A percentile compares a stretch with the other conserved stretches of the same genome.
phyloP scores from a whole-genome alignment of 495 filamentous ascomycete species.

The Tuber umbilicatum region DNA sequence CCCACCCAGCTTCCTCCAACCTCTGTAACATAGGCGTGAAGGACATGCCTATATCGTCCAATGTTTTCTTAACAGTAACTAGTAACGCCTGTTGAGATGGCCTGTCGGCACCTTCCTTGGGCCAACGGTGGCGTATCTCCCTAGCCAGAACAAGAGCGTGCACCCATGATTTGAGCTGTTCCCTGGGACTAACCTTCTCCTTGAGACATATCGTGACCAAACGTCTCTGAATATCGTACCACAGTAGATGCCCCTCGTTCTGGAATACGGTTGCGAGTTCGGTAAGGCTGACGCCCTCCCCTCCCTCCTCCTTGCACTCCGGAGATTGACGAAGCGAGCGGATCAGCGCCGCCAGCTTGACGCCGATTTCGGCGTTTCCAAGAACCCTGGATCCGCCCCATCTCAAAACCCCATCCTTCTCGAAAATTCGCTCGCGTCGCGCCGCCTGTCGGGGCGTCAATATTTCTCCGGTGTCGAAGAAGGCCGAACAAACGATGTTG shows the following conservation, averaged over 20 bases:
- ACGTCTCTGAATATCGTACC: conserved; percentile 45
- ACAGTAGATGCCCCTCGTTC: conserved; percentile 53
- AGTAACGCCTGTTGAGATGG: conserved; percentile 33
- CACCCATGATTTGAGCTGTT: conserved; percentile 64
- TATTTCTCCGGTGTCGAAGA: conserved; percentile 49
- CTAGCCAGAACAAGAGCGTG: conserved; percentile 60
- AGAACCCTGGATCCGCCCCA: conserved; percentile 51
- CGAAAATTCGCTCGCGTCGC: conserved; percentile 64
- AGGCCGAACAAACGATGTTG: conserved; percentile 65
- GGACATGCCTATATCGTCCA: conserved; percentile 43
- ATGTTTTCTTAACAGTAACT: conserved; percentile 36
- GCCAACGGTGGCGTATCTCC: conserved; percentile 35
- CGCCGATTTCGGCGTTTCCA: conserved; percentile 50
- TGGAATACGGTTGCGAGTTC: conserved; percentile 51
- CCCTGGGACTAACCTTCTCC: conserved; percentile 47
- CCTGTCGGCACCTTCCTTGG: conserved; percentile 14
- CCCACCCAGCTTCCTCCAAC: conserved; percentile 54
- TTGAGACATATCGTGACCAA: conserved; percentile 62
- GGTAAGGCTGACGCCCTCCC: conserved; percentile 37
- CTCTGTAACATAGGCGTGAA: conserved; percentile 46
- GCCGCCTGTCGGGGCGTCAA: conserved; percentile 61
- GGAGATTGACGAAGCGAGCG: conserved; percentile 29
- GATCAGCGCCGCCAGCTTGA: conserved; percentile 39
- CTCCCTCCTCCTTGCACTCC: neutral
- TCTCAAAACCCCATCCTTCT: conserved; percentile 54